Conservation (phyloP, 139 green algal genomes). For the Zygnema cylindricum region DNA sequence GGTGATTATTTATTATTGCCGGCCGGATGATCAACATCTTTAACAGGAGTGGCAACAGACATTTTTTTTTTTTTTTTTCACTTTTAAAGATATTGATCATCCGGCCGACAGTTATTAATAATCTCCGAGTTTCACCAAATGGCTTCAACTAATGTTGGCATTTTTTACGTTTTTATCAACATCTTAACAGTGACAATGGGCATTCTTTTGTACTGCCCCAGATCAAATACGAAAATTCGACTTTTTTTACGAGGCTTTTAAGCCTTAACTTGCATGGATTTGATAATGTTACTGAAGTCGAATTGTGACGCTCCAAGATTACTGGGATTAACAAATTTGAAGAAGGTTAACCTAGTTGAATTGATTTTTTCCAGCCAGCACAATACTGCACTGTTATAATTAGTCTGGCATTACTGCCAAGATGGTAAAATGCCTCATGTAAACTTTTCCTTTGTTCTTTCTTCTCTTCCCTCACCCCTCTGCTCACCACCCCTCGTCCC, state of each 20-base stretch:
- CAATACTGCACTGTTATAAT: not conserved
- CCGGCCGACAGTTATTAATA: too few relatives aligned
- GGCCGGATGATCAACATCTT: too few relatives aligned
- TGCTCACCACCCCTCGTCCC: not conserved
- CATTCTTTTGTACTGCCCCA: not conserved
- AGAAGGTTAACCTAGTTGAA: not conserved
- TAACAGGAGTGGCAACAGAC: too few relatives aligned
- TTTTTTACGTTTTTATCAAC: too few relatives aligned
- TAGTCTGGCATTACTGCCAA: not conserved
- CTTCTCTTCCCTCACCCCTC: conserved; percentile 7
- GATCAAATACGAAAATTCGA: not conserved
- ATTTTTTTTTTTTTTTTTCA: too few relatives aligned
- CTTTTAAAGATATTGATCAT: too few relatives aligned
- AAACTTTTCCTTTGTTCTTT: not conserved
- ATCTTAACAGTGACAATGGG: not conserved
- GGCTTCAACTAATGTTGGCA: too few relatives aligned
- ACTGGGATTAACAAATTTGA: not conserved
- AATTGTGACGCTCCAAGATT: not conserved
- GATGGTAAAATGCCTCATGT: not conserved
- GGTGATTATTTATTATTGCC: too few relatives aligned
- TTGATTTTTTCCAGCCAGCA: not conserved
- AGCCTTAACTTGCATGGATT: not conserved
- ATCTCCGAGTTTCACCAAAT: too few relatives aligned
- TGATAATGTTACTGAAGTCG: not conserved
- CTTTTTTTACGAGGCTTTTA: not conserved